Percentiles rank a stretch among this genome's conserved stretches.
phyloP scores from a whole-genome alignment of 1,139 yeast species.

The Lodderomyces margitis region DNA sequence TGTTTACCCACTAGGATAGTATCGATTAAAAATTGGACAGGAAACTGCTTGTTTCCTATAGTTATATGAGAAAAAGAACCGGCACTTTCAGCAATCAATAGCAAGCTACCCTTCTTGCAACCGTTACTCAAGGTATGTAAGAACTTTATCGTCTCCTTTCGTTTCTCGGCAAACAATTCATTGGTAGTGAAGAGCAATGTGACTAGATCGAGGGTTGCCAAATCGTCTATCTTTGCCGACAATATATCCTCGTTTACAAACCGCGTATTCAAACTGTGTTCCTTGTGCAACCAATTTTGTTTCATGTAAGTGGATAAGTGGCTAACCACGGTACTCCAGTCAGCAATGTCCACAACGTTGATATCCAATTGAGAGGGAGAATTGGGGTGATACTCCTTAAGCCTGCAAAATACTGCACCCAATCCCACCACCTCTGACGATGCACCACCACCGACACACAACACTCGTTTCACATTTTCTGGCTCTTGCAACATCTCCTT shows the following conservation, averaged over 20 bases:
- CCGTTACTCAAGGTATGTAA: constrained; percentile 48
- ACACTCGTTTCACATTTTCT: constrained; percentile 33
- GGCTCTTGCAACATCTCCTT: constrained; percentile 34
- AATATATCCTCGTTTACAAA: constrained; percentile 54
- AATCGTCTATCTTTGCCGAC: constrained; percentile 10
- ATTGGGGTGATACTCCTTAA: constrained; percentile 39
- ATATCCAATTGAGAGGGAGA: constrained; percentile 40
- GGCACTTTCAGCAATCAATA: constrained; percentile 81
- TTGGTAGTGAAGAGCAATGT: constrained; percentile 83
- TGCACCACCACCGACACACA: constrained; percentile 88
- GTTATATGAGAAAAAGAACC: constrained; percentile 84
- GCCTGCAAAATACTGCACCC: constrained; percentile 55
- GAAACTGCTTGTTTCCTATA: constrained; percentile 73
- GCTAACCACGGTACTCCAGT: constrained; percentile 61
- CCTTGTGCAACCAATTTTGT: constrained; percentile 51
- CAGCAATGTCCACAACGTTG: constrained; percentile 70
- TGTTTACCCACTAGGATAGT: constrained; percentile 62
- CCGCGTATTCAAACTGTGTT: constrained; percentile 37
- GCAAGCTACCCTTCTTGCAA: constrained; percentile 55
- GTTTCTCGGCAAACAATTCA: constrained; percentile 73
- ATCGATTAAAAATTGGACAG: constrained; percentile 77
- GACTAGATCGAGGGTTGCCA: constrained; percentile 42
- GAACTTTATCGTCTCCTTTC: constrained; percentile 57
- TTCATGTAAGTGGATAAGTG: constrained; percentile 43
- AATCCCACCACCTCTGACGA: constrained; percentile 78